Evolutionary conservation across 805 yeast species (phyloP).

Genomic region (Wickerhamomyces canadensis): DNA sequence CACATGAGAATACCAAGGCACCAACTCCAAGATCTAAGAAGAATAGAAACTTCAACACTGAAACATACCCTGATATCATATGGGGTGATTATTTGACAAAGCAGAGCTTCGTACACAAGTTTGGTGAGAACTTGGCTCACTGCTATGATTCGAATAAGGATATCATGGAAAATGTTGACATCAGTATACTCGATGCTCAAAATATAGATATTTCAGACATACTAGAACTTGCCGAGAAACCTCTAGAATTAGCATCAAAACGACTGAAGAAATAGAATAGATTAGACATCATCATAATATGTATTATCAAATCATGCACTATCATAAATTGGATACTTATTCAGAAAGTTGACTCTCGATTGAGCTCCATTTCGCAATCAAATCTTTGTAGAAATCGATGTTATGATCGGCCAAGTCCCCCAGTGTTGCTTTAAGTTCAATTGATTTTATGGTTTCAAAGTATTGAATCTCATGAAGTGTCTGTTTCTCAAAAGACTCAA

Average conservation of each 20-base stretch:
- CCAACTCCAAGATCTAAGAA: conserved; percentile 77
- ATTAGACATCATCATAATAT: no score
- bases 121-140: conserved; percentile 18
- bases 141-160: conserved; percentile 14
- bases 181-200: conserved; percentile 8
- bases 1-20: conserved; percentile 79
- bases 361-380: conserved; percentile 67
- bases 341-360: conserved; percentile 35
- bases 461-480: conserved; percentile 51
- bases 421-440: conserved; percentile 70
- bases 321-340: conserved; percentile 3
- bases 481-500: conserved; percentile 51
- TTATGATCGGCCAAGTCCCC: conserved; percentile 71
- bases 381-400: conserved; percentile 61
- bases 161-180: conserved; percentile 13
- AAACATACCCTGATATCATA: conserved; percentile 54
- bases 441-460: conserved; percentile 76
- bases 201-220: conserved; percentile 21
- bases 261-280: conserved; percentile 5
- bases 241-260: conserved; percentile 8
- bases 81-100: conserved; percentile 48
- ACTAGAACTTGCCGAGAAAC: conserved; percentile 3
- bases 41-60: conserved; percentile 51
- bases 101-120: conserved; percentile 44
- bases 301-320: neutral